Conservation (phyloP, 352 stramenopile genomes). For the Halophytophthora batemanensis region DNA sequence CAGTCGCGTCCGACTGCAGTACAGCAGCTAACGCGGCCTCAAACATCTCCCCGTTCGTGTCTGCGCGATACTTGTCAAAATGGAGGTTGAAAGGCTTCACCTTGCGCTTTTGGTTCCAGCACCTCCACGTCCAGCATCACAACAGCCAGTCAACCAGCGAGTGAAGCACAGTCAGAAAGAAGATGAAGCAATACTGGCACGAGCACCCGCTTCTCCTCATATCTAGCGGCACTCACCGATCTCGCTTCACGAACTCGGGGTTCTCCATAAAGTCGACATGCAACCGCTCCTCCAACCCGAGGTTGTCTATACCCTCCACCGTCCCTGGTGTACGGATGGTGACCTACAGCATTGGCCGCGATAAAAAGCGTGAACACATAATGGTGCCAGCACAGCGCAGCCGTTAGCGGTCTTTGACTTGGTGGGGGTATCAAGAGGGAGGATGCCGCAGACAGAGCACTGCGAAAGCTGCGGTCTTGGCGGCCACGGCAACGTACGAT, state of each 20-base stretch:
- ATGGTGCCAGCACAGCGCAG: slow-evolving; percentile 1
- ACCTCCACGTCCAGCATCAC: slow-evolving; percentile 9
- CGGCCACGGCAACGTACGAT: slow-evolving; percentile 27
- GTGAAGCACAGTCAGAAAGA: background rate
- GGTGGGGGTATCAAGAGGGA: no score
- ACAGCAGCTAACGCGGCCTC: slow-evolving; percentile 21
- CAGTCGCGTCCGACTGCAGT: slow-evolving; percentile 22
- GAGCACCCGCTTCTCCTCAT: background rate
- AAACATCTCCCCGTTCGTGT: slow-evolving; percentile 28
- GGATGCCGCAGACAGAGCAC: no score
- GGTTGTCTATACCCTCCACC: slow-evolving; percentile 28
- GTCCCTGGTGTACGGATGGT: slow-evolving; percentile 62
- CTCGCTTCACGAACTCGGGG: slow-evolving; percentile 34
- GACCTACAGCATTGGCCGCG: slow-evolving; percentile 27
- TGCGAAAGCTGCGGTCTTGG: background rate
- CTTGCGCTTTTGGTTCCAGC: slow-evolving; percentile 26
- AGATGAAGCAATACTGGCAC: background rate
- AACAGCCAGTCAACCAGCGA: background rate
- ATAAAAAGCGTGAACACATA: background rate
- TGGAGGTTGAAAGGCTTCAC: slow-evolving; percentile 19
- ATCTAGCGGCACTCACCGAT: slow-evolving; percentile 20
- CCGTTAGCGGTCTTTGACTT: no score
- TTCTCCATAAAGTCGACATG: slow-evolving; percentile 64
- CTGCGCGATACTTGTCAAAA: slow-evolving; percentile 24
- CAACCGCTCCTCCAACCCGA: slow-evolving; percentile 35